Percentiles rank a stretch among this genome's conserved stretches.
Conservation (phyloP, 305 asterid genomes). For the Galium porrigens region DNA sequence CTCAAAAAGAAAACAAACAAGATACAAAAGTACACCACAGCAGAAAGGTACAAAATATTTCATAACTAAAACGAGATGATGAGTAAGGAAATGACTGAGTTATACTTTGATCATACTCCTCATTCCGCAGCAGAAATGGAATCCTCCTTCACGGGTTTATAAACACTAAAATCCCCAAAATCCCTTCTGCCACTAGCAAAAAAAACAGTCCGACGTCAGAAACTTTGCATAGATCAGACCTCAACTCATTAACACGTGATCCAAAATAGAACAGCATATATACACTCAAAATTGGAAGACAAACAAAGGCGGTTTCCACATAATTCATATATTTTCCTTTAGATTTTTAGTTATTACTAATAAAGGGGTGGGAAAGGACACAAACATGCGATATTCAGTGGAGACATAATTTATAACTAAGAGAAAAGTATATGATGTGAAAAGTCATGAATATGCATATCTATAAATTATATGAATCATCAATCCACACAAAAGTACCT, state of each 20-base stretch:
- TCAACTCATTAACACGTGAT: conserved; percentile 10
- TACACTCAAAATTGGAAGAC: neutral
- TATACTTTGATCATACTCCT: neutral
- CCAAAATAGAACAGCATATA: neutral
- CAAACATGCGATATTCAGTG: neutral
- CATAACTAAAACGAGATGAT: neutral
- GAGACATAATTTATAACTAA: neutral
- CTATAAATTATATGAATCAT: neutral
- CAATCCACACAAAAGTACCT: conserved; percentile 27
- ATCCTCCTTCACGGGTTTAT: conserved; percentile 37
- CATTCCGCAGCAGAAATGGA: conserved; percentile 12
- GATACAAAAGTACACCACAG: neutral
- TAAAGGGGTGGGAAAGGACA: neutral
- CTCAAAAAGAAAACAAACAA: neutral
- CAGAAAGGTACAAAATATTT: neutral
- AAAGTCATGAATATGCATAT: neutral
- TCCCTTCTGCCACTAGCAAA: conserved; percentile 82
- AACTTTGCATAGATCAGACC: conserved; percentile 33
- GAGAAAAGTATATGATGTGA: neutral
- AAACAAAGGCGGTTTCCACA: neutral
- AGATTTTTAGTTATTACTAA: neutral
- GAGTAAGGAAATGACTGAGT: neutral
- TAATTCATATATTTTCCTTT: neutral
- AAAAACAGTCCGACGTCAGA: conserved; percentile 37
- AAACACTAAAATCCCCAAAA: conserved; percentile 74